Evolutionary conservation across 2,329 filamentous ascomycete species (phyloP).

Genomic region (Chalaropsis thielavioides): DNA sequence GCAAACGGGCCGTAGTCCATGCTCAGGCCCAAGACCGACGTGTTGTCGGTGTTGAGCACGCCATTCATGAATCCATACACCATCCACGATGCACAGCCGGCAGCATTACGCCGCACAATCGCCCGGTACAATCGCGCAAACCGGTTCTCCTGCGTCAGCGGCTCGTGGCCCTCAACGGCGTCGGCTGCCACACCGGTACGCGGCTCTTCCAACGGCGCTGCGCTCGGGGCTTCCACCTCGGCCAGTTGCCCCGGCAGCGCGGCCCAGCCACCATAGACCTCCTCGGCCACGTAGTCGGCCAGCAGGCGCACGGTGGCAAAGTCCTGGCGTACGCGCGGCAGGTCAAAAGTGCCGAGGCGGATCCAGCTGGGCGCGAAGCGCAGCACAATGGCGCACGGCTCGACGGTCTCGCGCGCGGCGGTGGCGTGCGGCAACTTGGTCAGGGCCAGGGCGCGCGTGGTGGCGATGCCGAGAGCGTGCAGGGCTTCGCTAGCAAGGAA

Average conservation of each 20-base stretch:
- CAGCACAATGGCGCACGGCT: slow-evolving; percentile 84
- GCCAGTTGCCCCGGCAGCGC: slow-evolving; percentile 51
- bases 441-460: slow-evolving; percentile 72
- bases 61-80: slow-evolving; percentile 99
- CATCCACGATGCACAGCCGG: slow-evolving; percentile 86
- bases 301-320: slow-evolving; percentile 57
- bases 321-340: slow-evolving; percentile 72
- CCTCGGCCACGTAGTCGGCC: slow-evolving; percentile 70
- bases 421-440: slow-evolving; percentile 57
- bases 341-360: slow-evolving; percentile 86
- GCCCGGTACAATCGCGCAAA: slow-evolving; percentile 80
- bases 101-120: slow-evolving; percentile 70
- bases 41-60: slow-evolving; percentile 96
- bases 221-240: slow-evolving; percentile 34
- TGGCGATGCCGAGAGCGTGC: slow-evolving; percentile 71
- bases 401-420: slow-evolving; percentile 64
- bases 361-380: slow-evolving; percentile 88
- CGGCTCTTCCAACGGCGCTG: slow-evolving; percentile 26
- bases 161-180: slow-evolving; percentile 50
- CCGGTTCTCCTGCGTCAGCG: slow-evolving; percentile 58
- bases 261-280: slow-evolving; percentile 80
- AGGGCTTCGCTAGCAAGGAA: slow-evolving; percentile 85
- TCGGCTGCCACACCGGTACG: slow-evolving; percentile 40
- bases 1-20: slow-evolving; percentile 96
- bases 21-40: slow-evolving; percentile 72